Conservation (phyloP, 1,139 yeast genomes). For the Geotrichum restrictum region DNA sequence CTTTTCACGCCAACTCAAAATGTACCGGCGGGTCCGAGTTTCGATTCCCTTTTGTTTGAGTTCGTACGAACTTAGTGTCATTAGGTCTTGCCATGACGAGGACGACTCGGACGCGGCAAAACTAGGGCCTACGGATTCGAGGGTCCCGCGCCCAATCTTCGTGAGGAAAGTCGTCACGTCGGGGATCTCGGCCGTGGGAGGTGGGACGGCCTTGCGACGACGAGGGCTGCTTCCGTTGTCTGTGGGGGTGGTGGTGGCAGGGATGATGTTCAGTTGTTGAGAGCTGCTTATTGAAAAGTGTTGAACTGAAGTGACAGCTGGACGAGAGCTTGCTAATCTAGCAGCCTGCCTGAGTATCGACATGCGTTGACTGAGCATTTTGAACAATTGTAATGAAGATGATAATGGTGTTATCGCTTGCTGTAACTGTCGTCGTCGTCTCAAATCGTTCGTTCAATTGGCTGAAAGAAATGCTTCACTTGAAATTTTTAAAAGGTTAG, state of each 20-base stretch:
- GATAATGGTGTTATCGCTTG: too few species aligned
- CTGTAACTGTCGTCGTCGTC: too few species aligned
- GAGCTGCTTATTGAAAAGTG: slow-evolving; percentile 10
- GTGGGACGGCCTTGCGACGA: slow-evolving; percentile 7
- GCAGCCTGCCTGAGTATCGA: too few species aligned
- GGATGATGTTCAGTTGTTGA: slow-evolving; percentile 2
- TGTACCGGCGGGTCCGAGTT: slow-evolving; percentile 58
- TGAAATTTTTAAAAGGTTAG: too few species aligned
- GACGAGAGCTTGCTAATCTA: too few species aligned
- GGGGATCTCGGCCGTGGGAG: slow-evolving; percentile 48
- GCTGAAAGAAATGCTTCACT: too few species aligned
- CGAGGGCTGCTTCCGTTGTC: slow-evolving; percentile 7
- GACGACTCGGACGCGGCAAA: slow-evolving; percentile 47
- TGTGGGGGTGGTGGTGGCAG: too few species aligned
- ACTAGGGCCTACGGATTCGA: slow-evolving; percentile 48
- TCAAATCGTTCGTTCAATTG: too few species aligned
- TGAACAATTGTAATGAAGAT: too few species aligned
- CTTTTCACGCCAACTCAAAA: slow-evolving; percentile 45
- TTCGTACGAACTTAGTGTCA: slow-evolving; percentile 50
- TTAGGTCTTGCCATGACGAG: slow-evolving; percentile 70
- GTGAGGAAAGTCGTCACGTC: slow-evolving; percentile 69
- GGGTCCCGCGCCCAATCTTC: slow-evolving; percentile 69
- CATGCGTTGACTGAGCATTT: too few species aligned
- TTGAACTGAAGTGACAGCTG: too few species aligned
- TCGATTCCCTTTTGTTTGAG: slow-evolving; percentile 83